Conservation (phyloP, 208 protist species). For the Leishmania tropica region DNA sequence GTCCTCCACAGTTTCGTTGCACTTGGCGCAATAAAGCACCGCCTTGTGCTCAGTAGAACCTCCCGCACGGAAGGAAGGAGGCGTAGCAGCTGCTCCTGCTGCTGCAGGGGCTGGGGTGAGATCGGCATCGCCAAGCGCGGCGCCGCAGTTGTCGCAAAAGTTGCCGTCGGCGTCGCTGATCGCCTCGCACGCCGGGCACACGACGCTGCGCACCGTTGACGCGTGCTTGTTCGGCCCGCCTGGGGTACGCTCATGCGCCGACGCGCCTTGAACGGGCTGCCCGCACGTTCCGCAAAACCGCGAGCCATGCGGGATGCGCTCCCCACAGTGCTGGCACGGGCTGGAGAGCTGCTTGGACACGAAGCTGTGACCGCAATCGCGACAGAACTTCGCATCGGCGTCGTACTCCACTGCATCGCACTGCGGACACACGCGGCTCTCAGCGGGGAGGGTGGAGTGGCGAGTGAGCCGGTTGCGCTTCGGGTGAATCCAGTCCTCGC, state of each 20-base stretch:
- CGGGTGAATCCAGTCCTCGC: constrained; percentile 33
- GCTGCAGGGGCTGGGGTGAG: not conserved
- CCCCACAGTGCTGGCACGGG: constrained; percentile 69
- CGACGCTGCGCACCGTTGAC: constrained; percentile 45
- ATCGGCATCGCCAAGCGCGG: constrained; percentile 56
- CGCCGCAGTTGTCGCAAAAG: constrained; percentile 89
- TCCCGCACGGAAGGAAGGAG: not conserved
- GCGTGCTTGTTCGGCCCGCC: constrained; percentile 55
- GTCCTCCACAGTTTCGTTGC: constrained; percentile 52
- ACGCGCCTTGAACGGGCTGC: constrained; percentile 57
- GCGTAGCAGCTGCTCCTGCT: not conserved
- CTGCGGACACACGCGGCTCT: constrained; percentile 51
- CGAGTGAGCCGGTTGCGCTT: constrained; percentile 58
- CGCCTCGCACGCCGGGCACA: constrained; percentile 71
- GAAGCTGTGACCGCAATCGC: constrained; percentile 62
- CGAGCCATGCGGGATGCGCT: constrained; percentile 69
- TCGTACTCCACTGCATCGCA: constrained; percentile 85
- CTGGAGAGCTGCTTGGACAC: constrained; percentile 36
- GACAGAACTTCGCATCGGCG: constrained; percentile 75
- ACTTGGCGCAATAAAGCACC: constrained; percentile 63
- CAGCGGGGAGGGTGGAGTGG: constrained; percentile 28
- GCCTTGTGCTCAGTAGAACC: not conserved
- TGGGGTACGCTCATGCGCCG: constrained; percentile 37
- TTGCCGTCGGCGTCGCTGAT: constrained; percentile 83
- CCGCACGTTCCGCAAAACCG: constrained; percentile 87